Conservation (phyloP, 2,329 filamentous ascomycete genomes). For the Penicillium sp. region DNA sequence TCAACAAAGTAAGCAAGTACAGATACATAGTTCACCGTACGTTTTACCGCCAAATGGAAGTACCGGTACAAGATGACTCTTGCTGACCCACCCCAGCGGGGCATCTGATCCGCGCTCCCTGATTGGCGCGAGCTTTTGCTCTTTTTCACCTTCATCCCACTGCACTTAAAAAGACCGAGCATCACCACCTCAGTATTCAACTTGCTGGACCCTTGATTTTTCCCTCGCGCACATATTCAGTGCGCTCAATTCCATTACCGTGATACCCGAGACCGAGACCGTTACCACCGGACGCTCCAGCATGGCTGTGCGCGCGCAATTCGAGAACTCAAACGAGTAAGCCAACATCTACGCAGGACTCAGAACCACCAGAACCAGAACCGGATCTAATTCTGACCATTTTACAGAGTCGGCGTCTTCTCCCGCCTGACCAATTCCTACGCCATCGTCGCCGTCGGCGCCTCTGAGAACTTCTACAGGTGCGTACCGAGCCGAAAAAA, state of each 20-base stretch:
- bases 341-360: constrained; percentile 5
- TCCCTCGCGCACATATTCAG: neutral
- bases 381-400: neutral
- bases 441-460: constrained; percentile 88
- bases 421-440: constrained; percentile 96
- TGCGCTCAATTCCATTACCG: constrained; percentile 1
- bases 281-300: constrained; percentile 9
- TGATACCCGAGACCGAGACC: constrained; percentile 10
- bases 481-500: constrained; percentile 33
- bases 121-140: constrained; percentile 26
- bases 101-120: constrained; percentile 2
- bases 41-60: neutral
- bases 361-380: too few species aligned
- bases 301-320: constrained; percentile 51
- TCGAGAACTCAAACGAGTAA: constrained; percentile 53
- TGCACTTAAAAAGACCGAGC: constrained; percentile 16
- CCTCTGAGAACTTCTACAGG: constrained; percentile 98
- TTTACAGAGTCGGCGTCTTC: constrained; percentile 85
- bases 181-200: neutral
- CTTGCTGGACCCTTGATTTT: neutral
- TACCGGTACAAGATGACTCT: constrained; percentile 13
- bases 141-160: constrained; percentile 22
- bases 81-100: constrained; percentile 18
- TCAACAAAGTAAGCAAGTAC: constrained; percentile 8
- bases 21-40: neutral